Percentiles rank a stretch among this genome's conserved stretches.
Evolutionary conservation across 108 stramenopile species (phyloP).

Genomic region (Tribonema minus): DNA sequence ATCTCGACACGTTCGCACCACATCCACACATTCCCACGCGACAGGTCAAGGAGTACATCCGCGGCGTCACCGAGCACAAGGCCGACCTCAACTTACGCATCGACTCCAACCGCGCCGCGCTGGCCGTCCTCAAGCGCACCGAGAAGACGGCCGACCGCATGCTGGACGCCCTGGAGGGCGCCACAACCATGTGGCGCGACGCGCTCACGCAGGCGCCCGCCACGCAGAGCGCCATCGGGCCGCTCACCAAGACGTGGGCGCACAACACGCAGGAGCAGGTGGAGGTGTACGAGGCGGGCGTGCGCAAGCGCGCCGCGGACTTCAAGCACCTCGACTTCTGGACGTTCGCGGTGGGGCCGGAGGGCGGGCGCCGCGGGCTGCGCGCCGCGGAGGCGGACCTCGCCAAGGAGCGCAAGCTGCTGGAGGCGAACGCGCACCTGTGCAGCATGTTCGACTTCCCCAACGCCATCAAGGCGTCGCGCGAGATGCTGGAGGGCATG

Average conservation of each 20-base stretch:
- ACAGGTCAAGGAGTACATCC: slow-evolving; percentile 61
- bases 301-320: slow-evolving; percentile 17
- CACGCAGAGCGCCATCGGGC: slow-evolving; percentile 55
- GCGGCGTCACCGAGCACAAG: slow-evolving; percentile 20
- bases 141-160: slow-evolving; percentile 8
- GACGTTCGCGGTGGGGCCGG: slow-evolving; percentile 46
- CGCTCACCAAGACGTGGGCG: slow-evolving; percentile 61
- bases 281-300: slow-evolving; percentile 56
- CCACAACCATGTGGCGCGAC: slow-evolving; percentile 54
- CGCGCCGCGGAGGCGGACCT: slow-evolving; percentile 42
- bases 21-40: too few species aligned
- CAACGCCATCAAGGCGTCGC: slow-evolving; percentile 52
- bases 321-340: slow-evolving; percentile 60
- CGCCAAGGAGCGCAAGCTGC: slow-evolving; percentile 13
- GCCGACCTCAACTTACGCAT: slow-evolving; percentile 40
- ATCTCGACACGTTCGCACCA: too few species aligned
- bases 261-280: slow-evolving; percentile 62
- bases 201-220: slow-evolving; percentile 51
- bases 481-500: slow-evolving; percentile 45
- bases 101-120: slow-evolving; percentile 47
- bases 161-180: slow-evolving; percentile 55
- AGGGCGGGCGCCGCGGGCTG: slow-evolving; percentile 50
- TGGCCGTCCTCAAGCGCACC: slow-evolving; percentile 49
- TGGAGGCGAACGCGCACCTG: slow-evolving; percentile 60
- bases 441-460: slow-evolving; percentile 69